Base-by-base conservation (phyloP, 805 yeast species). In the Candida ovalis region DNA sequence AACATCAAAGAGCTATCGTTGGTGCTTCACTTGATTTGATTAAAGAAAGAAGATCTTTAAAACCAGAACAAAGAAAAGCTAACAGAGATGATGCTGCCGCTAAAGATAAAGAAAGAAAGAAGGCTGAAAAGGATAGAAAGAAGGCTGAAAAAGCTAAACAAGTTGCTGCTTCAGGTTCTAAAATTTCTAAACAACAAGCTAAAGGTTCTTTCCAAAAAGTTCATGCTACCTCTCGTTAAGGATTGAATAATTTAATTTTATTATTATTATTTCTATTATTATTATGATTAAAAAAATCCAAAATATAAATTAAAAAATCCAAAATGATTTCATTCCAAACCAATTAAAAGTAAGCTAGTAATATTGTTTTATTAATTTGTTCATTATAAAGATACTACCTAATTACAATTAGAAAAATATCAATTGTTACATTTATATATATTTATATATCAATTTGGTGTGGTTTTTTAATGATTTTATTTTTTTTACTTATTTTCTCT, bases 1-100 rank as follows among this genome's bases (percentile, higher is more conserved):
- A 94, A 87, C 83, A 87, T 77, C 97, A 91, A 82, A 94, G 99
- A 85, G 97, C 96, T 61, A 86, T 94, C 73, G 98, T 92, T 64
- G 99, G 99, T 84, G 99, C 98, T 73, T 88, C 99, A 70, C 81
- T 94, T 68, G 99, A 94, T 64, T 85, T 90, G 73, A 94, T 94
- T 81, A 92, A 88, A 80, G 96, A 92, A 83, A 89, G 96, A 86
- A 90, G 97, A 81, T 71, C 87, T 68, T 78, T 81, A 74, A 89
- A 90, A 80, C 97, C 99, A 74, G 95, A 91, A 76, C 91, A 85
- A 71, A 94, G 97, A 84, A 88, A 90, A 84, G 97, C 96, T 67
- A 85, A 89, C 74, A 95, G 97, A 82, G 94, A 88, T 59, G 86
- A 82, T 73, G 89, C 94, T 76, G 78, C 82, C 69, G 79, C 79